phyloP scores from a whole-genome alignment of 2,329 filamentous ascomycete species.

The Clonostachys sp. region DNA sequence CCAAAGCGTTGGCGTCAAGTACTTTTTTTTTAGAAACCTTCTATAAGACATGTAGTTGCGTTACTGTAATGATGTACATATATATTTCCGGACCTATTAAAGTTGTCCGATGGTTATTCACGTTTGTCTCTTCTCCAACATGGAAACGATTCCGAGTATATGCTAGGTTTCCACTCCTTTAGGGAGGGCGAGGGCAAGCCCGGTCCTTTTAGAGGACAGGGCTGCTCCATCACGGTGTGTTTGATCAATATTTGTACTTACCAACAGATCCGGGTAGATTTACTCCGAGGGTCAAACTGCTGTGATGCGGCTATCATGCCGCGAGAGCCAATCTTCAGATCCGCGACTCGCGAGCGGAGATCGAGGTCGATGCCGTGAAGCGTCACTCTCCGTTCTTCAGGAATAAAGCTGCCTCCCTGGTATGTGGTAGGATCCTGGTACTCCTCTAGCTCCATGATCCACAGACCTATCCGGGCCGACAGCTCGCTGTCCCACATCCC shows the following conservation, averaged over 20 bases:
- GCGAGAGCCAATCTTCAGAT: slow-evolving; percentile 48
- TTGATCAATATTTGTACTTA: slow-evolving; percentile 13
- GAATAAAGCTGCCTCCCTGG: slow-evolving; percentile 23
- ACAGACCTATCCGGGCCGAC: slow-evolving; percentile 47
- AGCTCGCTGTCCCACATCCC: slow-evolving; percentile 67
- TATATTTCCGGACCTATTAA: background rate
- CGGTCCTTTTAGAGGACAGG: background rate
- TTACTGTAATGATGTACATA: background rate
- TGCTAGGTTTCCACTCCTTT: background rate
- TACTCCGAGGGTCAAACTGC: slow-evolving; percentile 35
- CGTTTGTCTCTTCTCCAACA: background rate
- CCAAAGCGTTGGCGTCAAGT: too few species aligned
- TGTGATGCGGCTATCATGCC: slow-evolving; percentile 31
- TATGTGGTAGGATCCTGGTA: slow-evolving; percentile 9
- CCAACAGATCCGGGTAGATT: slow-evolving; percentile 42
- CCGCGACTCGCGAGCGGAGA: slow-evolving; percentile 43
- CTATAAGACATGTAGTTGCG: too few species aligned
- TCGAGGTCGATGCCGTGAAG: slow-evolving; percentile 53
- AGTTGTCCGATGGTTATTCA: background rate
- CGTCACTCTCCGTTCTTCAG: slow-evolving; percentile 51
- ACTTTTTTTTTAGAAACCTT: too few species aligned
- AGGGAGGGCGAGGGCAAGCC: background rate
- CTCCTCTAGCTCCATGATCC: slow-evolving; percentile 53
- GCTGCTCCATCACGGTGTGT: background rate
- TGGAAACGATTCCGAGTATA: background rate